phyloP scores from a whole-genome alignment of 1,139 yeast species.

The Candida freyschussii region DNA sequence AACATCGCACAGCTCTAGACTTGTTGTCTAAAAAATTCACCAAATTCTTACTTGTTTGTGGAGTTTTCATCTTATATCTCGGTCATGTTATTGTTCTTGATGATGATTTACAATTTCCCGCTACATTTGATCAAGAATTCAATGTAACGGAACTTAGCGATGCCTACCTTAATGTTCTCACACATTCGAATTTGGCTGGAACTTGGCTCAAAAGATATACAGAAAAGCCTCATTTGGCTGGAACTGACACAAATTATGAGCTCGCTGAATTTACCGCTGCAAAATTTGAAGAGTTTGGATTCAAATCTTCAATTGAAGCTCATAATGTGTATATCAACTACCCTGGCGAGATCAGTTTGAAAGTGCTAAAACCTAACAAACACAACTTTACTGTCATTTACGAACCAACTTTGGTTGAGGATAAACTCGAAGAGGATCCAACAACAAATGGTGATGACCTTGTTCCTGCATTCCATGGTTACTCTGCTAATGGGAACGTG shows the following conservation, averaged over 20 bases:
- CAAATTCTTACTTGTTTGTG: no score
- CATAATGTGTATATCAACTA: constrained; percentile 59
- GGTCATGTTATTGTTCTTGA: no score
- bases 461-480: constrained; percentile 65
- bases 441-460: constrained; percentile 49
- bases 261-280: constrained; percentile 62
- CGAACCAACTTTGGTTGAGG: constrained; percentile 67
- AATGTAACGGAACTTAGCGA: constrained; percentile 11
- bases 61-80: no score
- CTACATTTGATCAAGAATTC: neutral
- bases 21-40: no score
- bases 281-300: constrained; percentile 60
- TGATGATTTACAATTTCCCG: no score
- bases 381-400: constrained; percentile 37
- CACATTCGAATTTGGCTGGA: constrained; percentile 42
- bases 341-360: constrained; percentile 49
- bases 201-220: constrained; percentile 56
- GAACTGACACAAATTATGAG: constrained; percentile 45
- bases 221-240: constrained; percentile 65
- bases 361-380: constrained; percentile 31
- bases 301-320: constrained; percentile 46
- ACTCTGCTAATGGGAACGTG: constrained; percentile 64
- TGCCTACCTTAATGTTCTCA: constrained; percentile 36
- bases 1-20: no score
- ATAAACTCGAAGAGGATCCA: constrained; percentile 63